phyloP scores from a whole-genome alignment of 2,329 filamentous ascomycete genomes.

The Aureobasidium pullulans region DNA sequence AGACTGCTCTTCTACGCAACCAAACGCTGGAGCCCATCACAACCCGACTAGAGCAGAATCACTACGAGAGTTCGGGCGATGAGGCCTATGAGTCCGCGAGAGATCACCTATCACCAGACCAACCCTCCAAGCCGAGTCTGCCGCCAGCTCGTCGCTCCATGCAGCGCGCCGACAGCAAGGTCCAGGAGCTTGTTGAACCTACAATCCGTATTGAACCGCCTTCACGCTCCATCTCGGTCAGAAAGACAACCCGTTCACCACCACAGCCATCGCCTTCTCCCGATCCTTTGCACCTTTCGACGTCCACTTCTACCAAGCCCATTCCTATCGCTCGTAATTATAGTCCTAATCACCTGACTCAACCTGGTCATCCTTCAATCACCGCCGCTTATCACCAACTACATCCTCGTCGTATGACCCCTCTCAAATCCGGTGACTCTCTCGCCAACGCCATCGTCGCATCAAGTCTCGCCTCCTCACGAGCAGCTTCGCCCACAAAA shows the following conservation, averaged over 20 bases:
- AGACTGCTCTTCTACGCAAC: slow-evolving; percentile 14
- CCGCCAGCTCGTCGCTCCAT: slow-evolving; percentile 29
- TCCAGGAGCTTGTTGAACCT: not conserved
- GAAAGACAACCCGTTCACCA: not conserved
- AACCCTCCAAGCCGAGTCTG: slow-evolving; percentile 23
- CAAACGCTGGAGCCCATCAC: slow-evolving; percentile 6
- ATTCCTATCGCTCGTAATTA: slow-evolving; percentile 53
- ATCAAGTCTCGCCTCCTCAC: slow-evolving; percentile 58
- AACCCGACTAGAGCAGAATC: slow-evolving; percentile 10
- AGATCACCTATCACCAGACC: slow-evolving; percentile 12
- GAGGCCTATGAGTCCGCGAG: slow-evolving; percentile 21
- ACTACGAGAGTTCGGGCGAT: slow-evolving; percentile 17
- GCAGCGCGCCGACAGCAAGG: slow-evolving; percentile 17
- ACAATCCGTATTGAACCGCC: slow-evolving; percentile 7
- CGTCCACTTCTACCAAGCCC: slow-evolving; percentile 28
- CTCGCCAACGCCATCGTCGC: slow-evolving; percentile 70
- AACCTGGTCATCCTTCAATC: slow-evolving; percentile 20
- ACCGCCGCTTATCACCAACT: slow-evolving; percentile 27
- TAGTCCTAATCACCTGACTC: slow-evolving; percentile 59
- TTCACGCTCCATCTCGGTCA: not conserved
- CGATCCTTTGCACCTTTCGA: slow-evolving; percentile 26
- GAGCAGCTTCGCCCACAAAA: slow-evolving; percentile 33
- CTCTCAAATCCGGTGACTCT: slow-evolving; percentile 53
- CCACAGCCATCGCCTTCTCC: slow-evolving; percentile 20
- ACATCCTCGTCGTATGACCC: slow-evolving; percentile 32